Evolutionary conservation across 2,329 filamentous ascomycete genomes (phyloP).

Genomic region (Fusarium setosum): DNA sequence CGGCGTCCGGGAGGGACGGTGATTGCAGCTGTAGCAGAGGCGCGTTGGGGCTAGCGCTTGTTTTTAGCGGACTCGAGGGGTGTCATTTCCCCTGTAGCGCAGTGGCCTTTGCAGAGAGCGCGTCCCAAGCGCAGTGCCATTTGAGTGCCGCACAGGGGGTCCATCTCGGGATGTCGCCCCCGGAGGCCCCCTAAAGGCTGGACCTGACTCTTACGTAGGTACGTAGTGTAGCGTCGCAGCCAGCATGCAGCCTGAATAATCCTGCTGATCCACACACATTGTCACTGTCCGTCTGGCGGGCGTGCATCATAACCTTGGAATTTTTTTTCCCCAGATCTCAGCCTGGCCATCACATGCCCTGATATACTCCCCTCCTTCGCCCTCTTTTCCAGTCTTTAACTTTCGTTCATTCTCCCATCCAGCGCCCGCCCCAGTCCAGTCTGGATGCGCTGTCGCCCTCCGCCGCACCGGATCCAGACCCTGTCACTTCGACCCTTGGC

Average conservation of each 20-base stretch:
- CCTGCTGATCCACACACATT: constrained; percentile 45
- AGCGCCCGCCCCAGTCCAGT: constrained; percentile 19
- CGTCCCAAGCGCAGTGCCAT: constrained; percentile 16
- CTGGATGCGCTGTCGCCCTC: constrained; percentile 43
- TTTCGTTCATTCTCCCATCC: constrained; percentile 20
- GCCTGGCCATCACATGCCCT: constrained; percentile 48
- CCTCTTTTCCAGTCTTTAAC: constrained; percentile 14
- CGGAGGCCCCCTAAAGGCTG: background rate
- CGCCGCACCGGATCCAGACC: constrained; percentile 28
- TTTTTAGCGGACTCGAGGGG: constrained; percentile 27
- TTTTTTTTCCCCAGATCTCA: constrained; percentile 43
- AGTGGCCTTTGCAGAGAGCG: constrained; percentile 19
- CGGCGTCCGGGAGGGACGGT: too few relatives aligned
- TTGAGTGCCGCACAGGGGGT: background rate
- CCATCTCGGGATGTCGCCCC: background rate
- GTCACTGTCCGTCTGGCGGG: constrained; percentile 16
- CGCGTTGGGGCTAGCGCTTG: background rate
- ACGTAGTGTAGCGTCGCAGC: constrained; percentile 1
- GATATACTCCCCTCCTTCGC: constrained; percentile 39
- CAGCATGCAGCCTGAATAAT: constrained; percentile 34
- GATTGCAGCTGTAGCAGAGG: constrained; percentile 5
- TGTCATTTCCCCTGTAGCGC: constrained; percentile 37
- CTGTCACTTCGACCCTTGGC: constrained; percentile 36
- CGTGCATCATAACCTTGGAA: constrained; percentile 41
- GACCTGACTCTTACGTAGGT: constrained; percentile 4